phyloP scores from a whole-genome alignment of 1,284 basidiomycete genomes.

The Mycosarcoma mackinlayi region DNA sequence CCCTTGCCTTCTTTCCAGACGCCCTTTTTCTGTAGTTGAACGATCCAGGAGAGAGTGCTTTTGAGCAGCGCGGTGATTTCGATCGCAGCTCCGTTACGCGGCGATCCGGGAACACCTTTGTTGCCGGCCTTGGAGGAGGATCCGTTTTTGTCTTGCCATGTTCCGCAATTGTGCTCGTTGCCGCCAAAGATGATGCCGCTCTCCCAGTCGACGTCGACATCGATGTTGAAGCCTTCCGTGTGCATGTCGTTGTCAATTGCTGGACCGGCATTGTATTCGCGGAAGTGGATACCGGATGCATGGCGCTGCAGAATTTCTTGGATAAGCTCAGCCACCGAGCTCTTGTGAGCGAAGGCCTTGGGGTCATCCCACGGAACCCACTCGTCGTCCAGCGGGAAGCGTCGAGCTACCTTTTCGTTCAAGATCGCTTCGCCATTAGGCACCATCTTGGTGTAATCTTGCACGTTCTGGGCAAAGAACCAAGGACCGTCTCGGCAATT shows the following conservation, averaged over 20 bases:
- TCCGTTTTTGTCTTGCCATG: slow-evolving; percentile 67
- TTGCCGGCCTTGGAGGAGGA: slow-evolving; percentile 78
- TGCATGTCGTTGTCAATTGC: slow-evolving; percentile 96
- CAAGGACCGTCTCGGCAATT: slow-evolving; percentile 92
- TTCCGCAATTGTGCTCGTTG: slow-evolving; percentile 71
- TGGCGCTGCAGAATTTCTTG: slow-evolving; percentile 97
- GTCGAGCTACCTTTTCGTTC: slow-evolving; percentile 82
- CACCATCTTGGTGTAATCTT: slow-evolving; percentile 87
- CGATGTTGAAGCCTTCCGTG: slow-evolving; percentile 91
- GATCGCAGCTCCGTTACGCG: slow-evolving; percentile 92
- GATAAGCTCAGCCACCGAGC: slow-evolving; percentile 87
- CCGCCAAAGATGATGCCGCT: slow-evolving; percentile 92
- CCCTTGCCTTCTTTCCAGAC: slow-evolving; percentile 83
- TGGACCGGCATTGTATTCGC: slow-evolving; percentile 94
- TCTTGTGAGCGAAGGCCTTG: slow-evolving; percentile 71
- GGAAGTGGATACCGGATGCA: slow-evolving; percentile 89
- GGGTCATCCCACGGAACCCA: slow-evolving; percentile 93
- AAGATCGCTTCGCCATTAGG: slow-evolving; percentile 86
- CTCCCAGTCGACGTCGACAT: slow-evolving; percentile 91
- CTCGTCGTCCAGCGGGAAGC: slow-evolving; percentile 91
- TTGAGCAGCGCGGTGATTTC: slow-evolving; percentile 94
- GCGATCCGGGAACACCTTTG: slow-evolving; percentile 92
- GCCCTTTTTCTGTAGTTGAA: slow-evolving; percentile 75
- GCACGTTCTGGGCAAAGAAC: slow-evolving; percentile 99
- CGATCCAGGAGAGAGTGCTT: slow-evolving; percentile 90